Evolutionary conservation across 805 yeast species (phyloP), one percentile per base, ranked within the genome.

Genomic region (Spathaspora passalidarum): DNA sequence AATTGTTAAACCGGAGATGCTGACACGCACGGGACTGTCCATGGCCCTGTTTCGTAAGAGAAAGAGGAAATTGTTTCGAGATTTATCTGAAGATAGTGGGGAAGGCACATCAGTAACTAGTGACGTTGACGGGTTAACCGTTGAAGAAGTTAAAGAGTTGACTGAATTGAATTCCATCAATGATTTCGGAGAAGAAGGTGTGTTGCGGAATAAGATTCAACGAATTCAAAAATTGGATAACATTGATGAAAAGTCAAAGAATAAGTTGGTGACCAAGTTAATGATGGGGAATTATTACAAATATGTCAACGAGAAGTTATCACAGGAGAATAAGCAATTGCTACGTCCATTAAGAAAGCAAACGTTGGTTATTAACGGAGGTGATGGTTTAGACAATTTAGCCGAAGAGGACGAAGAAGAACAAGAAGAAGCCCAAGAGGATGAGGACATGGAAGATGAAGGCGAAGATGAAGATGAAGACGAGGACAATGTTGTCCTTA

Each of bases 261-360:
- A 78, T 47, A 69, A 66, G 54, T 56, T 84, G 47, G 80, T 82
- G 14, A 86, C 86, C 38, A 72, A 76, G 49, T 63, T 84, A 44
- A 84, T 84, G 89, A 81, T 84, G 78, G 80, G 84, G 6, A 79
- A 86, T 38, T 81, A 79, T 49, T 74, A 78, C 48, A 79, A 77
- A 48, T 79, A 76, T 50, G 59, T 73, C 26, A 65, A 66, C 46
- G 63, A 59, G 54, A 63, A 57, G 56, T 53, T 51, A 50, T 61
- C 54, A 46, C 50, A 19, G n/a, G 45, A 40, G 44, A 61, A 42
- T 5, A 47, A 49, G 13, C 36, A 50, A 13, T 40, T 50, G 17
- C 49, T 47, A 6, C 42, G 46, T 5, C 52, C 44, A 20, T 37
- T 53, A 21, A 51, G 50, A 38, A 50, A 48, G 16, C 59, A 57